phyloP scores from a whole-genome alignment of 352 stramenopile genomes.

The Globisporangium heterothallicum region DNA sequence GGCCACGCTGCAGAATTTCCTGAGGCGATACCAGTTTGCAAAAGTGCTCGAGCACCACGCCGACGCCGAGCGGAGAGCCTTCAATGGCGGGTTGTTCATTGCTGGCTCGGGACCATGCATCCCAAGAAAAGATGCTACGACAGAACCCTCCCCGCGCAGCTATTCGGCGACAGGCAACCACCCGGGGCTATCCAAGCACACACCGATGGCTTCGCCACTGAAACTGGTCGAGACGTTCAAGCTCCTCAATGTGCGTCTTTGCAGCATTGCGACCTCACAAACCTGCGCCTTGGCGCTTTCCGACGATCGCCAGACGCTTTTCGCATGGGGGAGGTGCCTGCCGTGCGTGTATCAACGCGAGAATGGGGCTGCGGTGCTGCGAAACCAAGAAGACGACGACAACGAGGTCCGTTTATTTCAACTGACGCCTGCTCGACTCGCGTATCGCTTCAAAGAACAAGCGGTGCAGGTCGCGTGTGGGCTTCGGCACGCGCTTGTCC shows the following conservation, averaged over 20 bases:
- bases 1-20: slow-evolving; percentile 39
- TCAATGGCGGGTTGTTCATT: slow-evolving; percentile 54
- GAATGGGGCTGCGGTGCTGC: no score
- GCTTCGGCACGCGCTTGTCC: slow-evolving; percentile 44
- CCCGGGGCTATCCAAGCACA: not conserved
- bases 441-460: slow-evolving; percentile 21
- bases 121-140: not conserved
- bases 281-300: slow-evolving; percentile 43
- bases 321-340: slow-evolving; percentile 47
- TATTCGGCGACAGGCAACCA: slow-evolving; percentile 1
- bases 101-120: slow-evolving; percentile 43
- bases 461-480: slow-evolving; percentile 40
- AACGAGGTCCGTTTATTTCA: slow-evolving; percentile 10
- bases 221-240: slow-evolving; percentile 44
- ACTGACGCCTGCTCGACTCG: slow-evolving; percentile 21
- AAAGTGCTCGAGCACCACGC: slow-evolving; percentile 50
- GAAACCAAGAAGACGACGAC: slow-evolving; percentile 1
- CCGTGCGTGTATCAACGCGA: slow-evolving; percentile 27
- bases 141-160: no score
- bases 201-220: slow-evolving; percentile 15
- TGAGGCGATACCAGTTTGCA: slow-evolving; percentile 39
- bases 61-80: slow-evolving; percentile 36
- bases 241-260: slow-evolving; percentile 29
- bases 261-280: slow-evolving; percentile 25
- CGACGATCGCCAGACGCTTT: slow-evolving; percentile 38